Percentiles rank a stretch among this genome's conserved stretches.
phyloP scores from a whole-genome alignment of 441 rosid genomes.

The Monsonia emarginata region DNA sequence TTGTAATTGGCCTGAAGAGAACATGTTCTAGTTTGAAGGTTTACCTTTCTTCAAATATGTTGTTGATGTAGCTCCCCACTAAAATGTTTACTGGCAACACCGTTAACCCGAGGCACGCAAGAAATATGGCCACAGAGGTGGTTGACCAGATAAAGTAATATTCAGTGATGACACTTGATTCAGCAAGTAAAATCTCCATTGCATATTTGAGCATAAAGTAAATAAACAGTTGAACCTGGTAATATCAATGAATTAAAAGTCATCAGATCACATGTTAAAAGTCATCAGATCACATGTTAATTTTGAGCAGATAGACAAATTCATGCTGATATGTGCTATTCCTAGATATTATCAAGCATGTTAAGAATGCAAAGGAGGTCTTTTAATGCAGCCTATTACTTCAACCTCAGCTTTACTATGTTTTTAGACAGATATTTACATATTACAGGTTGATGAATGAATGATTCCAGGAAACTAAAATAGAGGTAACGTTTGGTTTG shows the following conservation, averaged over 20 bases:
- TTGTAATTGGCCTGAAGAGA: neutral
- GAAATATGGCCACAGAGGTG: slow-evolving; percentile 38
- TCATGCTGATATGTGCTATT: neutral
- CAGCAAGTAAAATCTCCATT: slow-evolving; percentile 47
- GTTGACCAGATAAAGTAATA: slow-evolving; percentile 42
- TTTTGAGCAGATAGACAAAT: neutral
- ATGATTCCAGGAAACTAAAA: too few relatives aligned
- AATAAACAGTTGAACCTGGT: slow-evolving; percentile 41
- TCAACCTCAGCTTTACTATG: too few relatives aligned
- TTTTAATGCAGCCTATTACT: too few relatives aligned
- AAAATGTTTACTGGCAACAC: slow-evolving; percentile 48
- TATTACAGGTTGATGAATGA: too few relatives aligned
- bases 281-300: too few relatives aligned
- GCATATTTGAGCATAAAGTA: slow-evolving; percentile 54
- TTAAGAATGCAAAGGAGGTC: neutral
- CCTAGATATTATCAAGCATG: neutral
- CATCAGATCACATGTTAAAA: too few relatives aligned
- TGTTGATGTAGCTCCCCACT: slow-evolving; percentile 43
- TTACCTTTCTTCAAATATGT: slow-evolving; percentile 58
- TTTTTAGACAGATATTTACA: too few relatives aligned
- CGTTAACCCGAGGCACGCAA: slow-evolving; percentile 44
- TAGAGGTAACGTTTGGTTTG: too few relatives aligned
- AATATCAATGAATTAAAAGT: neutral
- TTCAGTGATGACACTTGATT: slow-evolving; percentile 38
- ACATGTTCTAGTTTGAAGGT: neutral